Conservation (phyloP, 495 filamentous ascomycete genomes). For the Thozetella sp. region DNA sequence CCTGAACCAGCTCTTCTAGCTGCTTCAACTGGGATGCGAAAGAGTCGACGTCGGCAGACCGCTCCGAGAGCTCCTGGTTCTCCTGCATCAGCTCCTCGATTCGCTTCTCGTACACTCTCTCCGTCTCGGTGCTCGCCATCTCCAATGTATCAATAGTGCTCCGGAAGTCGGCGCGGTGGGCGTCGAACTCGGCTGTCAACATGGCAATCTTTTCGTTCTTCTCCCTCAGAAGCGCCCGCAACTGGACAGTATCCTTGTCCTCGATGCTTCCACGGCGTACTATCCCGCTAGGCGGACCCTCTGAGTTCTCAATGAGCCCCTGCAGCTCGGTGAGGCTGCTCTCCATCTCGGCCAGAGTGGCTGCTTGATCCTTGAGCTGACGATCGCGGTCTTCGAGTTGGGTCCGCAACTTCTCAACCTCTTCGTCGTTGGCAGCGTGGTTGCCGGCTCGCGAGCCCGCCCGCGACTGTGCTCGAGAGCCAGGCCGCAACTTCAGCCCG, state of each 20-base stretch:
- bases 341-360: constrained; percentile 84
- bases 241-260: constrained; percentile 72
- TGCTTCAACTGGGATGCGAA: constrained; percentile 92
- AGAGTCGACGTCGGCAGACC: constrained; percentile 85
- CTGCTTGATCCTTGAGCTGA: constrained; percentile 84
- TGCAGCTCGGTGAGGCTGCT: constrained; percentile 74
- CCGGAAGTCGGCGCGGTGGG: constrained; percentile 92
- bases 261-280: constrained; percentile 60
- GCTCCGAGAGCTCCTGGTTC: constrained; percentile 76
- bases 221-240: constrained; percentile 83
- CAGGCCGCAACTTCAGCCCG: constrained; percentile 46
- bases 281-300: constrained; percentile 34
- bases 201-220: constrained; percentile 95
- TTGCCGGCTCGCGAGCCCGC: constrained; percentile 23
- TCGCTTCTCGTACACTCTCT: constrained; percentile 93
- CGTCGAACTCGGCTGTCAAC: constrained; percentile 92
- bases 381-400: constrained; percentile 83
- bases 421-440: constrained; percentile 57
- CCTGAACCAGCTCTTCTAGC: constrained; percentile 92
- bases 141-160: constrained; percentile 97
- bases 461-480: constrained; percentile 40
- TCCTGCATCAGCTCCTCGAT: constrained; percentile 89
- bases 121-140: constrained; percentile 93
- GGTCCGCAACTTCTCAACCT: constrained; percentile 63
- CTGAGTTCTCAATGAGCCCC: constrained; percentile 59